Base-by-base conservation (phyloP, 352 stramenopile species). In the Pythium scleroteichum region DNA sequence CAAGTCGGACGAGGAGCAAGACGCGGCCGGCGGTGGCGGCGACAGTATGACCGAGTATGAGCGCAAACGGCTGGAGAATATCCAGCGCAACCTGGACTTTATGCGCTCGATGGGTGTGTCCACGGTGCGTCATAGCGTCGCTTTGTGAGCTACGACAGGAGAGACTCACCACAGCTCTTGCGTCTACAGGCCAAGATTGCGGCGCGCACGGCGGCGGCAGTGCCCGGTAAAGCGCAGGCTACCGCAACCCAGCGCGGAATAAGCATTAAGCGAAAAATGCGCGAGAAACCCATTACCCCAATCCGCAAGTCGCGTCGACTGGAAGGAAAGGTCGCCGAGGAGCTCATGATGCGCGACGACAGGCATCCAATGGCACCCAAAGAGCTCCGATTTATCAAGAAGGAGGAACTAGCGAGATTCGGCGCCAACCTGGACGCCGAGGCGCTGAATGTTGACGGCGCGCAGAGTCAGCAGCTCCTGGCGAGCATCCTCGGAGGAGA, bases 41-140 rank as follows among this genome's bases (percentile, higher is more conserved):
- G 44, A 66, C 45, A 68, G 41, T 23, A 66, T 93, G 51, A 74
- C 76, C 22, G 84, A 88, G 60, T 95, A 95, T 50, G 86, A 95
- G 68, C 78, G 79, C 64, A 89, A 88, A 65, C 82, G 86, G 0
- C 73, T 82, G 9, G 86, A 83, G 38, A 95, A 95, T 60, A 94
- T 95, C 52, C 71, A 87, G 71, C 82, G 86, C 27, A 94, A 95
- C 59, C 52, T 93, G 51, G 75, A 87, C 24, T 91, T 94, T 58
- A 92, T 95, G 84, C 72, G 77, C 51, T 76, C 81, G 41, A 92
- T 95, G 76, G 86, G 86, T 12, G 78, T 95, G 23, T 87, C 81
- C 7, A 91, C 80, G 19, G 75, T 85, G 33, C 24, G 63, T 67
- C 29, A 5, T 35, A 10, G 29, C 29, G 29, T 35, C 29, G 29